A percentile compares a stretch with the other conserved stretches of the same genome.
phyloP scores from a whole-genome alignment of 2,329 filamentous ascomycete genomes.

The Fusarium sp. region DNA sequence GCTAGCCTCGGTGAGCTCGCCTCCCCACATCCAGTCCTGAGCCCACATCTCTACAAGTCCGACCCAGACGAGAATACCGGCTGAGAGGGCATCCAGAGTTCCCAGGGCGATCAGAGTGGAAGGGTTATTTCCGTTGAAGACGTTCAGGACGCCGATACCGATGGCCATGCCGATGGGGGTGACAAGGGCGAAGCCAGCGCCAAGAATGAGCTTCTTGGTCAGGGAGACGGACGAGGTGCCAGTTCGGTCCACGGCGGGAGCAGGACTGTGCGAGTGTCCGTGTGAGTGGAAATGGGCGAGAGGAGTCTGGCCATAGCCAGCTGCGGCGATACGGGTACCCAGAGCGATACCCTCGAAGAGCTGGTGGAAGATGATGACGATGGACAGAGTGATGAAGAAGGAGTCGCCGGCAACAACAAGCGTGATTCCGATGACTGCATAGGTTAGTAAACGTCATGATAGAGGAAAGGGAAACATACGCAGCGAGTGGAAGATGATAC shows the following conservation, averaged over 20 bases:
- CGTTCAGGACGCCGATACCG: conserved; percentile 74
- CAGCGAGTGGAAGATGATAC: conserved; percentile 80
- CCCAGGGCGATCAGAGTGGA: conserved; percentile 77
- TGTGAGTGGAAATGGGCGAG: conserved; percentile 31
- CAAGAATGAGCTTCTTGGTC: conserved; percentile 69
- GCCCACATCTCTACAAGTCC: conserved; percentile 84
- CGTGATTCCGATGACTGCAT: conserved; percentile 69
- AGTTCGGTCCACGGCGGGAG: conserved; percentile 25
- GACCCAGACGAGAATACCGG: conserved; percentile 82
- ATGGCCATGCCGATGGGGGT: conserved; percentile 85
- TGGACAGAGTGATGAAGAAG: conserved; percentile 65
- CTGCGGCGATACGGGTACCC: conserved; percentile 73
- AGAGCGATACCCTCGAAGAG: conserved; percentile 82
- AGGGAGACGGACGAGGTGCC: conserved; percentile 48
- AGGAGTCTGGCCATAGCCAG: conserved; percentile 51
- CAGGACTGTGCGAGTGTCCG: conserved; percentile 32
- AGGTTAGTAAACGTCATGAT: neutral
- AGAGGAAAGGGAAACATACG: conserved; percentile 53
- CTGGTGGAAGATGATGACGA: conserved; percentile 81
- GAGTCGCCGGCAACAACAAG: conserved; percentile 68
- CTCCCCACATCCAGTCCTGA: conserved; percentile 73
- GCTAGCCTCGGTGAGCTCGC: conserved; percentile 64
- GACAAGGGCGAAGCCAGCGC: conserved; percentile 71
- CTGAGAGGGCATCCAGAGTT: conserved; percentile 77
- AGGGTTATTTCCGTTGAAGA: conserved; percentile 79